A percentile compares a stretch with the other conserved stretches of the same genome.
Evolutionary conservation across 768 basidiomycete species (phyloP).

Genomic region (Psilocybe cubensis): DNA sequence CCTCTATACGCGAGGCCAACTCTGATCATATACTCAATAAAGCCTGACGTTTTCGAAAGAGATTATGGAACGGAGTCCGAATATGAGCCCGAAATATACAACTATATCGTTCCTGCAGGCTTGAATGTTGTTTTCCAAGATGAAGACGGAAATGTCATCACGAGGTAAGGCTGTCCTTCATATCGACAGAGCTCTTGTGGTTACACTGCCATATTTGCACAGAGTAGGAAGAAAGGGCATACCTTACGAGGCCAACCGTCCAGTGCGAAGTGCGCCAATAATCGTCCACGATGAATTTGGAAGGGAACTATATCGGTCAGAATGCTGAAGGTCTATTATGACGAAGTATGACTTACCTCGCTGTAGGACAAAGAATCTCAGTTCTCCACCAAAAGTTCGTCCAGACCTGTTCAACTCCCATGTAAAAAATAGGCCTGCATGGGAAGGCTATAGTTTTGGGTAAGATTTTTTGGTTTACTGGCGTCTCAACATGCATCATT

Average conservation of each 20-base stretch:
- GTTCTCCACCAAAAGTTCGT: background rate
- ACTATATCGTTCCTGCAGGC: constrained; percentile 69
- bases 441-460: background rate
- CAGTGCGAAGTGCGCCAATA: constrained; percentile 41
- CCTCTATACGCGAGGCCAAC: background rate
- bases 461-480: background rate
- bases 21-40: background rate
- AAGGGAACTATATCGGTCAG: constrained; percentile 58
- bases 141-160: constrained; percentile 63
- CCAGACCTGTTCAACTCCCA: background rate
- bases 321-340: background rate
- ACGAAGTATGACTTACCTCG: background rate
- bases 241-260: constrained; percentile 5
- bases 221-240: constrained; percentile 24
- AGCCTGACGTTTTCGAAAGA: constrained; percentile 27
- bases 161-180: constrained; percentile 52
- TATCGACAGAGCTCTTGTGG: too few relatives aligned
- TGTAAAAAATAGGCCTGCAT: background rate
- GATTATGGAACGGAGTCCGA: constrained; percentile 28
- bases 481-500: background rate
- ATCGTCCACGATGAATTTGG: constrained; percentile 66
- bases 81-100: constrained; percentile 38
- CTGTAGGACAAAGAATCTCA: constrained; percentile 1
- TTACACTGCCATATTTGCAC: background rate
- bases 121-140: constrained; percentile 72